These are phyloP conservation scores for Magnolia sinica DNA, from an alignment of 164 flowering plant species.

Conservation along the genomic window DNA sequence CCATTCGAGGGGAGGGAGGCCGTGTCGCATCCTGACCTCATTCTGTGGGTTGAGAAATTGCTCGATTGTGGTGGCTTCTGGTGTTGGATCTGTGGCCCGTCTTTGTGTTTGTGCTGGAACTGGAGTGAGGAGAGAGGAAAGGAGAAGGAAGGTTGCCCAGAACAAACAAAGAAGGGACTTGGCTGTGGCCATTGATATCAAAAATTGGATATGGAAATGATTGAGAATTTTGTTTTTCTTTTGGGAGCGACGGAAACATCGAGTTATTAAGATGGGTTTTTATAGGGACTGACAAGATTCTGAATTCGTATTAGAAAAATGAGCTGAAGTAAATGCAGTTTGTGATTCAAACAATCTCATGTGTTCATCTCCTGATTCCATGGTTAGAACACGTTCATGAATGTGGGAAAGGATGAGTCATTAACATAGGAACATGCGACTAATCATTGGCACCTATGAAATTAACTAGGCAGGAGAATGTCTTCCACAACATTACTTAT, in stretches of 20 bases:
- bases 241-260: too few relatives aligned
- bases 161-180: background rate
- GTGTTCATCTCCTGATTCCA: background rate
- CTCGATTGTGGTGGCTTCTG: too few relatives aligned
- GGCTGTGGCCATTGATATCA: slow-evolving; percentile 7
- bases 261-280: background rate
- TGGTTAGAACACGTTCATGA: background rate
- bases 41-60: slow-evolving; percentile 15
- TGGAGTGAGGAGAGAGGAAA: slow-evolving; percentile 3
- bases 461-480: background rate
- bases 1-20: slow-evolving; percentile 22
- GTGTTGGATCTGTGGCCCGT: background rate
- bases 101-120: background rate
- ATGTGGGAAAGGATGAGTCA: background rate
- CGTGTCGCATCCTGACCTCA: background rate
- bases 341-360: background rate
- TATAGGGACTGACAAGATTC: background rate
- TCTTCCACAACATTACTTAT: too few relatives aligned
- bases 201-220: background rate
- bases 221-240: background rate
- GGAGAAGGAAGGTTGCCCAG: background rate
- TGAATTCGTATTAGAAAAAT: background rate
- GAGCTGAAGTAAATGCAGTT: too few relatives aligned
- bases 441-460: slow-evolving; percentile 5
- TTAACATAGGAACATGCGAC: background rate